Evolutionary conservation across 306 rosid genomes (phyloP).

Genomic region (Cucurbita argyrosperma): DNA sequence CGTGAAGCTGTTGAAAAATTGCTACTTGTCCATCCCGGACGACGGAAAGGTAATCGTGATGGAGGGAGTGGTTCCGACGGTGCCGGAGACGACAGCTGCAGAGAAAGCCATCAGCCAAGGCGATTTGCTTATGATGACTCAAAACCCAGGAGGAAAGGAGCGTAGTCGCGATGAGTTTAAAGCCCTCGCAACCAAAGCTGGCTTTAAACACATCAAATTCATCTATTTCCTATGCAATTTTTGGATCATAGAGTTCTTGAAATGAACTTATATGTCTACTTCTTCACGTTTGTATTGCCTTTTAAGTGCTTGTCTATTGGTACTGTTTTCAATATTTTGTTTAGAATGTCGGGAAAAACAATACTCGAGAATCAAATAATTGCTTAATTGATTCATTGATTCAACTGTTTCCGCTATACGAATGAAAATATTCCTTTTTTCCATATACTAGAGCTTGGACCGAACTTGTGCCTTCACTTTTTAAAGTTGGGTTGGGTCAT

Average conservation of each 20-base stretch:
- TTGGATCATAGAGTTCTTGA: conserved; percentile 46
- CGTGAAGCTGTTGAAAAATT: conserved; percentile 27
- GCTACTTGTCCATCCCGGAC: conserved; percentile 26
- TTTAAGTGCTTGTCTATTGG: no score
- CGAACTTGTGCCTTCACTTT: no score
- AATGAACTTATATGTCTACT: background rate
- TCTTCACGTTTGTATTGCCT: no score
- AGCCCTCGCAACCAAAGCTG: conserved; percentile 30
- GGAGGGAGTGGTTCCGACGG: conserved; percentile 21
- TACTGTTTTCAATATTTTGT: no score
- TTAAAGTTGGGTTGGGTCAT: no score
- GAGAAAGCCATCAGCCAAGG: background rate
- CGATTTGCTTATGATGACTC: conserved; percentile 39
- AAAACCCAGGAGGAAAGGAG: conserved; percentile 37
- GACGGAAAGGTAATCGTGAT: conserved; percentile 40
- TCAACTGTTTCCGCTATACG: no score
- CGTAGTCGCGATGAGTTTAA: conserved; percentile 25
- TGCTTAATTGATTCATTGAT: no score
- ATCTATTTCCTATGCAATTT: conserved; percentile 15
- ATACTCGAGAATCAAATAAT: no score
- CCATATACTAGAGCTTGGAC: no score
- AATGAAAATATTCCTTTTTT: no score
- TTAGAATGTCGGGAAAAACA: no score
- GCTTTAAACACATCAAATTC: conserved; percentile 31
- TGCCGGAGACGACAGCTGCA: conserved; percentile 12